A percentile compares a stretch with the other conserved stretches of the same genome.
Conservation (phyloP, 345 rosid genomes). For the Eucalyptus regnans region DNA sequence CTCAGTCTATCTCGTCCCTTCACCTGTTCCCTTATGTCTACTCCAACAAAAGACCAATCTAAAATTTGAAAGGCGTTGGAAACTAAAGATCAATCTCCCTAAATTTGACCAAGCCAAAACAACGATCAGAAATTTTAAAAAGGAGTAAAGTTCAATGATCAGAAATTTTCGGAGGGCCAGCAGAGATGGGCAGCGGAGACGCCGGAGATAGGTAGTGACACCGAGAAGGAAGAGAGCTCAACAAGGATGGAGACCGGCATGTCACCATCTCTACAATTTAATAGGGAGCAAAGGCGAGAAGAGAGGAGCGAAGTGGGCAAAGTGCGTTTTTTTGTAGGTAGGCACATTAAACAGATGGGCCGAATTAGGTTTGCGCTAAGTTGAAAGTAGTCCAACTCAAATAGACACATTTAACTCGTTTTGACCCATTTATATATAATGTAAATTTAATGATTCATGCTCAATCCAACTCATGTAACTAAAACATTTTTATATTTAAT, state of each 20-base stretch:
- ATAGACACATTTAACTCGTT: neutral
- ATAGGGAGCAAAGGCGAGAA: too few species aligned
- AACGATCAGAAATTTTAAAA: neutral
- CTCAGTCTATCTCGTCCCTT: neutral
- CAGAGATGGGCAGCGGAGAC: neutral
- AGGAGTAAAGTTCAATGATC: neutral
- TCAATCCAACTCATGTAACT: neutral
- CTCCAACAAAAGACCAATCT: neutral
- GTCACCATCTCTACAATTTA: neutral
- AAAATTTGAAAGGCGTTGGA: neutral
- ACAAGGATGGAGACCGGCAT: neutral
- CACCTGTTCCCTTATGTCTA: neutral
- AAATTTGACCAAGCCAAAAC: neutral
- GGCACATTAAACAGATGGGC: accelerated
- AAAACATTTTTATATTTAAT: too few species aligned
- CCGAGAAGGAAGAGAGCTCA: neutral
- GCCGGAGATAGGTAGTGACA: neutral
- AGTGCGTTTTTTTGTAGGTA: neutral
- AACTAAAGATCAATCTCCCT: neutral
- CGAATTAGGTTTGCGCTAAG: neutral
- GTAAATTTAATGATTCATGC: neutral
- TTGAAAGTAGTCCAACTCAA: neutral
- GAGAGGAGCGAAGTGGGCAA: neutral
- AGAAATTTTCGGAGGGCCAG: neutral
- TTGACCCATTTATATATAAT: too few species aligned